Percentiles rank a stretch among this genome's conserved stretches.
These are phyloP conservation scores for Erodium moschatum DNA, from an alignment of 441 rosid genomes.

Conservation along the genomic window DNA sequence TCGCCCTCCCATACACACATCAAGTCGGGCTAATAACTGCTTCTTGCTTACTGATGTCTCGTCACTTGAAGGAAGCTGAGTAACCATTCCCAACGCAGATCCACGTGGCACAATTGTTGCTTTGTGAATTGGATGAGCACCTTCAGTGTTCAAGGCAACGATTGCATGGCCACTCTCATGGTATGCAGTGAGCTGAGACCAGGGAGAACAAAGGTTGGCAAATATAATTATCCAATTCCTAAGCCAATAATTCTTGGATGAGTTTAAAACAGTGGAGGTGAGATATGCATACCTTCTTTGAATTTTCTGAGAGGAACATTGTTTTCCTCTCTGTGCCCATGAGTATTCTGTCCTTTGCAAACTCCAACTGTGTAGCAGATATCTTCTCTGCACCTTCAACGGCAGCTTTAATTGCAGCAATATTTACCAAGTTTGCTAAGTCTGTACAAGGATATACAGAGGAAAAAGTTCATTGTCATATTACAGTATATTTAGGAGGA, in stretches of 20 bases:
- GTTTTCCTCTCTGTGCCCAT: conserved; percentile 98
- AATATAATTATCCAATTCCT: not conserved
- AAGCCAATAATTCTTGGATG: not conserved
- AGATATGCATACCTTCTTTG: conserved; percentile 59
- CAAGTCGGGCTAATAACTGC: conserved; percentile 89
- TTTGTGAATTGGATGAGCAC: conserved; percentile 95
- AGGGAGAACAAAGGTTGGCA: conserved; percentile 15
- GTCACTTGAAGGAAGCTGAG: conserved; percentile 89
- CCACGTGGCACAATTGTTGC: conserved; percentile 98
- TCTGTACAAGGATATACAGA: conserved; percentile 31
- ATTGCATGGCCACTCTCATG: conserved; percentile 99
- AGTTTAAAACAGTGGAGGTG: not conserved
- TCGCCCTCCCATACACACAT: conserved; percentile 99
- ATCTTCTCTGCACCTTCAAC: conserved; percentile 87
- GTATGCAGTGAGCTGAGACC: conserved; percentile 81
- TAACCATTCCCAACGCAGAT: conserved; percentile 97
- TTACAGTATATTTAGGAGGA: not conserved
- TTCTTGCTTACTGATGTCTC: conserved; percentile 93
- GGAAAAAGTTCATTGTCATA: conserved; percentile 10
- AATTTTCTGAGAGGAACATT: conserved; percentile 87
- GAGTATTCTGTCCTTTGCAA: conserved; percentile 82
- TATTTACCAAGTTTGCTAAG: conserved; percentile 90
- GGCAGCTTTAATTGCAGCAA: conserved; percentile 98
- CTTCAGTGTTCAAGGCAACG: conserved; percentile 78
- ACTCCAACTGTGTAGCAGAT: conserved; percentile 64